Evolutionary conservation across 495 filamentous ascomycete genomes (phyloP).

Genomic region (Staphylotrichum longicolle): DNA sequence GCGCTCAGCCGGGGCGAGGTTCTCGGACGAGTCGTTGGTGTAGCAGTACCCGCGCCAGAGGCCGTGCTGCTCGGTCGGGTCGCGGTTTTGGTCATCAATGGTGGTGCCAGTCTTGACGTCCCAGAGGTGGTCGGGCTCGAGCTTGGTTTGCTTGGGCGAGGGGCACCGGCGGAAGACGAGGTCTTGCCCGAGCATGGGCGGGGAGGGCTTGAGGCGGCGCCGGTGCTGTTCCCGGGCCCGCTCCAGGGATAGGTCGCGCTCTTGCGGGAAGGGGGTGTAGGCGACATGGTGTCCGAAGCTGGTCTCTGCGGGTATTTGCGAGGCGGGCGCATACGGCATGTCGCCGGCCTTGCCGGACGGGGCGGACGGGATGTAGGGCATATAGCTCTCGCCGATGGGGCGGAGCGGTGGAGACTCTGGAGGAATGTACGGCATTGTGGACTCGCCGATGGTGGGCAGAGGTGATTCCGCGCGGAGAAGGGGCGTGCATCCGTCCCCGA

Average conservation of each 20-base stretch:
- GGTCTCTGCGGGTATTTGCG: constrained; percentile 34
- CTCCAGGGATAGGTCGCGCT: constrained; percentile 44
- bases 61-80: constrained; percentile 46
- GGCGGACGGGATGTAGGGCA: constrained; percentile 41
- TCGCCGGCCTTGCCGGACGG: constrained; percentile 34
- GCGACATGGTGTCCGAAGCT: constrained; percentile 35
- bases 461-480: constrained; percentile 41
- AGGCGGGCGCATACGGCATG: constrained; percentile 35
- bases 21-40: constrained; percentile 38
- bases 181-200: constrained; percentile 81
- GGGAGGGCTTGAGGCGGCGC: constrained; percentile 52
- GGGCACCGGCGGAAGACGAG: constrained; percentile 71
- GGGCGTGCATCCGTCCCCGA: constrained; percentile 43
- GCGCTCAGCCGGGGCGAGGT: constrained; percentile 38
- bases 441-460: constrained; percentile 37
- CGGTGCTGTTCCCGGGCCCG: constrained; percentile 36
- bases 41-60: constrained; percentile 72
- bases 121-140: constrained; percentile 61
- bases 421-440: constrained; percentile 29
- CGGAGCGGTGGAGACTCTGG: constrained; percentile 31
- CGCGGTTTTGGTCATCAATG: constrained; percentile 47
- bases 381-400: constrained; percentile 38
- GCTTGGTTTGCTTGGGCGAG: constrained; percentile 76
- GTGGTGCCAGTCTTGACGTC: constrained; percentile 32
- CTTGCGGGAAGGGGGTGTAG: constrained; percentile 35